Conservation (phyloP, 2,329 filamentous ascomycete genomes). For the Botrytis squamosa region DNA sequence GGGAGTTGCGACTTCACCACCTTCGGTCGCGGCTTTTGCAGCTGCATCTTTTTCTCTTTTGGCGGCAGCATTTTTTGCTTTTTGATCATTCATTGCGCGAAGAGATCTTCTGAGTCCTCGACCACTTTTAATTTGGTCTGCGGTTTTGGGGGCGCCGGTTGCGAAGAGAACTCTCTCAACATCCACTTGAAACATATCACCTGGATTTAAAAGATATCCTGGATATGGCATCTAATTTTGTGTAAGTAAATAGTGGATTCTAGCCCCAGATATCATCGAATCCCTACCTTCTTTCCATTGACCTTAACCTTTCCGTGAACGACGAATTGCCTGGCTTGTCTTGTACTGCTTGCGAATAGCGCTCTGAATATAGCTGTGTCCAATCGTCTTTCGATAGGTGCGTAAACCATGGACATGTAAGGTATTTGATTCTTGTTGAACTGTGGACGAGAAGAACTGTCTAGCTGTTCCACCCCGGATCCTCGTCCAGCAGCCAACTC, state of each 20-base stretch:
- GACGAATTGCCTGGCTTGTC: slow-evolving; percentile 92
- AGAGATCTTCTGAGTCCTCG: slow-evolving; percentile 24
- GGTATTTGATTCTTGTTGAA: slow-evolving; percentile 59
- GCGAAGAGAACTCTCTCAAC: slow-evolving; percentile 84
- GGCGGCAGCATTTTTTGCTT: slow-evolving; percentile 8
- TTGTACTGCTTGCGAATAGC: slow-evolving; percentile 87
- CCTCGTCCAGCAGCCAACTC: slow-evolving; percentile 82
- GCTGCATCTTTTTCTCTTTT: slow-evolving; percentile 29
- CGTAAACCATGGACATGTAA: slow-evolving; percentile 96
- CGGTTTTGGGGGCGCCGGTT: slow-evolving; percentile 70
- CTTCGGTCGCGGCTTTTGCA: slow-evolving; percentile 26
- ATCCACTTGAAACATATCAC: slow-evolving; percentile 97
- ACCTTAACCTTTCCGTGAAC: slow-evolving; percentile 92
- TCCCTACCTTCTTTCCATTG: slow-evolving; percentile 84
- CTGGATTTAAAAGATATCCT: slow-evolving; percentile 91
- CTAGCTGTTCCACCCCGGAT: slow-evolving; percentile 52
- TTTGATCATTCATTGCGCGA: slow-evolving; percentile 25
- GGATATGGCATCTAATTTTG: slow-evolving; percentile 79
- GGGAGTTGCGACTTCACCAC: not conserved
- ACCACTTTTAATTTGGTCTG: slow-evolving; percentile 30
- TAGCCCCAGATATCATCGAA: not conserved
- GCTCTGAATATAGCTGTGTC: slow-evolving; percentile 95
- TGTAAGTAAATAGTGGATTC: not conserved
- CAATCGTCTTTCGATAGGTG: slow-evolving; percentile 83
- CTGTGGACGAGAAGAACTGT: slow-evolving; percentile 46